Conservation (phyloP, 2,329 filamentous ascomycete genomes). For the Colletotrichum plurivorum region DNA sequence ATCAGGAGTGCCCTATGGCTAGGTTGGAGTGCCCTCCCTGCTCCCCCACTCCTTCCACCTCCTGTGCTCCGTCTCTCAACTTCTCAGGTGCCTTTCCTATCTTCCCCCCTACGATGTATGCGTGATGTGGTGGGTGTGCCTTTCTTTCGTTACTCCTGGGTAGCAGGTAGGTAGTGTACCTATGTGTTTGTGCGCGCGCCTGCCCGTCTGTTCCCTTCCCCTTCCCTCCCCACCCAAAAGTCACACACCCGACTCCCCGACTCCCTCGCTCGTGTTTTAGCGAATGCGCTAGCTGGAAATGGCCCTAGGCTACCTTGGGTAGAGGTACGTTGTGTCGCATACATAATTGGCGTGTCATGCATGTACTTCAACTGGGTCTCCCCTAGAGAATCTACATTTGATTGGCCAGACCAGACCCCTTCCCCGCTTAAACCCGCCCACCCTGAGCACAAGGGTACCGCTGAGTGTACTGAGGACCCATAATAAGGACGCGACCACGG, state of each 20-base stretch:
- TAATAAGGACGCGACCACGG: slow-evolving; percentile 23
- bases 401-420: slow-evolving; percentile 34
- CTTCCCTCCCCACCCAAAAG: slow-evolving; percentile 17
- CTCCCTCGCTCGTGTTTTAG: slow-evolving; percentile 38
- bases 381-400: background rate
- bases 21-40: too few species aligned
- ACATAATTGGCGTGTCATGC: slow-evolving; percentile 27
- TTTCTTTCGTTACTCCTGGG: too few species aligned
- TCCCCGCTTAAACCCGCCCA: slow-evolving; percentile 38
- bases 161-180: background rate
- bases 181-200: background rate
- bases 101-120: too few species aligned
- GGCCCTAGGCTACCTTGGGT: slow-evolving; percentile 27
- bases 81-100: too few species aligned
- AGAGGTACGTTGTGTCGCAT: slow-evolving; percentile 32
- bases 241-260: slow-evolving; percentile 31
- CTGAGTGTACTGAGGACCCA: slow-evolving; percentile 20
- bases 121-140: too few species aligned
- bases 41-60: too few species aligned
- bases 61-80: too few species aligned
- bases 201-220: background rate
- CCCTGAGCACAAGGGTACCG: slow-evolving; percentile 5
- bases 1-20: too few species aligned
- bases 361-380: slow-evolving; percentile 35
- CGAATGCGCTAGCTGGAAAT: slow-evolving; percentile 19